These are phyloP conservation scores for Pyrus betulifolia DNA, from an alignment of 306 rosid species.

Conservation along the genomic window DNA sequence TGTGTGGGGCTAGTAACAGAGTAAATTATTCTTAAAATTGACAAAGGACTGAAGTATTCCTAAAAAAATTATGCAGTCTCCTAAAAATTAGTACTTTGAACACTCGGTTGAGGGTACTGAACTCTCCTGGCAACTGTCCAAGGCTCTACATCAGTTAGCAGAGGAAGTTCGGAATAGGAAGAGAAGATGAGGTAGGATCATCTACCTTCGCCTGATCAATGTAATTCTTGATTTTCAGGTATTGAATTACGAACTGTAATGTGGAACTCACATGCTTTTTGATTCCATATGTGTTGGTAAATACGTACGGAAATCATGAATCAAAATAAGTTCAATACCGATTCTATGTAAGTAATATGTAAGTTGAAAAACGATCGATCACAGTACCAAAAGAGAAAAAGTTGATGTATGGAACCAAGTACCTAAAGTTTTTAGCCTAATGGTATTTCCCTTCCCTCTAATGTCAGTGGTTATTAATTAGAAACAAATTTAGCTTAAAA, in stretches of 20 bases:
- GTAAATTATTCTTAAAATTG: neutral
- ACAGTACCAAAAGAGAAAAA: neutral
- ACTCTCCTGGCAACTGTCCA: neutral
- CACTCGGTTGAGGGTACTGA: too few species aligned
- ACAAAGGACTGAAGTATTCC: neutral
- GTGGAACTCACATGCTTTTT: neutral
- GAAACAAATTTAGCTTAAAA: neutral
- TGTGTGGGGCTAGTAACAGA: neutral
- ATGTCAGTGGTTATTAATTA: neutral
- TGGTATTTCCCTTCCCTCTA: neutral
- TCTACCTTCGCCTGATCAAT: neutral
- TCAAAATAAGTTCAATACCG: neutral
- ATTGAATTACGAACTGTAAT: neutral
- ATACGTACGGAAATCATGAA: neutral
- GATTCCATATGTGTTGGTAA: too few species aligned
- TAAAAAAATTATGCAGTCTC: neutral
- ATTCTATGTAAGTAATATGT: neutral
- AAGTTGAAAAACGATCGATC: neutral
- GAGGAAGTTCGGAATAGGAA: too few species aligned
- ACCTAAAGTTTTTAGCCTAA: neutral
- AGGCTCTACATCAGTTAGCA: neutral
- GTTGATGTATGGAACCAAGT: neutral
- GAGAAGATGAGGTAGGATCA: neutral
- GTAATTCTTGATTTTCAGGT: neutral
- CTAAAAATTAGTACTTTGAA: neutral